Percentiles rank a stretch among this genome's conserved stretches.
Evolutionary conservation across 1,284 basidiomycete species (phyloP).

Genomic region (Naganishia sp.): DNA sequence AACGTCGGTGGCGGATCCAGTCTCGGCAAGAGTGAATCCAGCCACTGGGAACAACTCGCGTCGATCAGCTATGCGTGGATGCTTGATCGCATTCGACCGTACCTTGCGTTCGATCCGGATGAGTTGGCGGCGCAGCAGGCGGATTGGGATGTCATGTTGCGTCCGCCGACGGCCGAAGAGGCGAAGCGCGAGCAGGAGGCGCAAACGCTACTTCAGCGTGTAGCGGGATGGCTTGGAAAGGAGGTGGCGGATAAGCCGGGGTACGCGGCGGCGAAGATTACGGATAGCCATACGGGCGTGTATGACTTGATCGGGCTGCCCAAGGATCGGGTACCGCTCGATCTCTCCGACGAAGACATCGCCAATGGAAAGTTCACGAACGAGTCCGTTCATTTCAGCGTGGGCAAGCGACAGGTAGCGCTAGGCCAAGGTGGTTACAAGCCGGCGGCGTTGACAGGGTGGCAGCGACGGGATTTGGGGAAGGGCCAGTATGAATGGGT

Average conservation of each 20-base stretch:
- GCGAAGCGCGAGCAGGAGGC: background rate
- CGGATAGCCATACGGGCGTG: conserved; percentile 6
- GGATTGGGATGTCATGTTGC: conserved; percentile 5
- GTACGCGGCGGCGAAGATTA: conserved; percentile 23
- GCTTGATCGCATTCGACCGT: conserved; percentile 26
- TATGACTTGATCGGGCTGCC: conserved; percentile 17
- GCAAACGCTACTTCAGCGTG: background rate
- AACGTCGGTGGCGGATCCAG: conserved; percentile 24
- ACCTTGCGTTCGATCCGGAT: conserved; percentile 15
- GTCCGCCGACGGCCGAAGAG: conserved; percentile 6
- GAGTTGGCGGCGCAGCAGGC: conserved; percentile 21
- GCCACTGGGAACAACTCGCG: conserved; percentile 14
- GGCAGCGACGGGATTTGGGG: background rate
- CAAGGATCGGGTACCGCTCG: conserved; percentile 16
- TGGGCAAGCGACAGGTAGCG: conserved; percentile 13
- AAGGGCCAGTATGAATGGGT: conserved; percentile 7
- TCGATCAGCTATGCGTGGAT: conserved; percentile 28
- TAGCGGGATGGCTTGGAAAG: background rate
- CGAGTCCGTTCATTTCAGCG: conserved; percentile 24
- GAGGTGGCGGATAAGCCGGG: background rate
- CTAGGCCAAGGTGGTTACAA: background rate
- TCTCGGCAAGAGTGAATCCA: background rate
- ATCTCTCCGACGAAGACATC: conserved; percentile 5
- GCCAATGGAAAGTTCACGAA: conserved; percentile 6
- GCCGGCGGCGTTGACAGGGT: conserved; percentile 15